Base-by-base conservation (phyloP, 2,329 filamentous ascomycete species). In the Talaromyces piceae region DNA sequence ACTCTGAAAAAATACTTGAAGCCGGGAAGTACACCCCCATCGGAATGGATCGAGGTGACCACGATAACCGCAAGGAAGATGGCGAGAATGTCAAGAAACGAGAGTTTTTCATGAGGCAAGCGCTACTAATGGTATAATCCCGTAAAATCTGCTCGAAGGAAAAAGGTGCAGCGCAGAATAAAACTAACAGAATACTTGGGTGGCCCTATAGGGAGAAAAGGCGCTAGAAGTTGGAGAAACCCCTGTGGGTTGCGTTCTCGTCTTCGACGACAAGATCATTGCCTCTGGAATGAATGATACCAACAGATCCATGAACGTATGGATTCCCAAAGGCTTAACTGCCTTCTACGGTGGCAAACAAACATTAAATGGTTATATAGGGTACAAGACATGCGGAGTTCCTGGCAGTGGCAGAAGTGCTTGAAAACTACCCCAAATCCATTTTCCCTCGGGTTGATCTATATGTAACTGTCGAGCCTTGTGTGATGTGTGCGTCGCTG, bases 401-500 rank as follows among this genome's bases (percentile, higher is more conserved):
- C 64, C 84, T 97, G 71, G 93, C 91, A 45, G 78, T 98, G 49
- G 76, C 80, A 52, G 72, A 81, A 56, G 81, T 86, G 58, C 73
- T 87, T 43, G 72, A 78, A 20, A 77, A 77, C 48, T 79, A 93
- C 58, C 78, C 85, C 49, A 78, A 81, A 28, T 78, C 77, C 11
- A 80, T 91, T 56, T 76, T 97, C 59, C 76, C 75, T 33, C 81
- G 91, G 57, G 86, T 83, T 8, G 83, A 86, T 63, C 81, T 98
- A 47, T 98, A 98, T 69, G 93, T 98, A 45, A 98, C 93, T 0
- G 91, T 98, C 49, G 94, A 98, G 71, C 93, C 93, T 4, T 98
- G 93, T 68, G 89, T 98, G 73, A 98, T 98, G 93, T 98, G 93
- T 66, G 93, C 93, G 11, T 94, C 90, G 5, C 82, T 94, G 49